Percentiles rank a stretch among this genome's conserved stretches.
Evolutionary conservation across 208 protist species (phyloP).

Genomic region (Trypanosoma mega): DNA sequence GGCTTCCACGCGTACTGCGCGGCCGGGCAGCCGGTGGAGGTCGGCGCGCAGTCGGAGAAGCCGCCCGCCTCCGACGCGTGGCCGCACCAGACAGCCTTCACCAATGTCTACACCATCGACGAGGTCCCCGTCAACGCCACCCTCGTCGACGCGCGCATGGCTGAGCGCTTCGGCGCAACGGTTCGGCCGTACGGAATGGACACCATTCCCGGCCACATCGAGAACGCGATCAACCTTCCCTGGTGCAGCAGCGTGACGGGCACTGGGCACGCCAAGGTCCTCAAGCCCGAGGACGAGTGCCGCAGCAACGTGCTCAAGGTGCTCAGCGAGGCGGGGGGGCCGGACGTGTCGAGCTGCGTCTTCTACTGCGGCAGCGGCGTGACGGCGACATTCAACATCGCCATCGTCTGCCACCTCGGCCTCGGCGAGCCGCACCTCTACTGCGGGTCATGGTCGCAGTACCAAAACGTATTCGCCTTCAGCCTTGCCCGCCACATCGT

Average conservation of each 20-base stretch:
- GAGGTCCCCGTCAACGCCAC: slow-evolving; percentile 52
- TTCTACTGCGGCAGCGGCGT: slow-evolving; percentile 85
- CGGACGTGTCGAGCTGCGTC: slow-evolving; percentile 53
- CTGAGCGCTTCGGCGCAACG: slow-evolving; percentile 53
- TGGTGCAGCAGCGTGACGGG: slow-evolving; percentile 28
- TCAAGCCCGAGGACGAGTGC: slow-evolving; percentile 47
- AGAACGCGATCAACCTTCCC: slow-evolving; percentile 60
- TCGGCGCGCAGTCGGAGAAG: slow-evolving; percentile 14
- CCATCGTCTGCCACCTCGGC: slow-evolving; percentile 53
- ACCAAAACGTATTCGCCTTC: slow-evolving; percentile 42
- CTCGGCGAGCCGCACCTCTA: slow-evolving; percentile 73
- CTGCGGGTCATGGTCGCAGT: slow-evolving; percentile 85
- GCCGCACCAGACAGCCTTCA: slow-evolving; percentile 44
- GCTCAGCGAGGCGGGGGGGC: slow-evolving; percentile 18
- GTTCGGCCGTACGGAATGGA: slow-evolving; percentile 61
- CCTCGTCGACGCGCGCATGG: slow-evolving; percentile 61
- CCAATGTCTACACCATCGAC: slow-evolving; percentile 30
- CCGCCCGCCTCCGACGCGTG: slow-evolving; percentile 28
- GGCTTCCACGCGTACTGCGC: slow-evolving; percentile 55
- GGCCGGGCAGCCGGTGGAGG: slow-evolving; percentile 41
- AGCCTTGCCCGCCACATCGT: slow-evolving; percentile 47
- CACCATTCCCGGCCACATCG: slow-evolving; percentile 70
- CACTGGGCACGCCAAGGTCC: slow-evolving; percentile 18
- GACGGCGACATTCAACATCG: slow-evolving; percentile 76
- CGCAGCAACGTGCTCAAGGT: slow-evolving; percentile 40